Evolutionary conservation across 805 yeast genomes (phyloP).

Genomic region (Cyberlindnera petersonii): DNA sequence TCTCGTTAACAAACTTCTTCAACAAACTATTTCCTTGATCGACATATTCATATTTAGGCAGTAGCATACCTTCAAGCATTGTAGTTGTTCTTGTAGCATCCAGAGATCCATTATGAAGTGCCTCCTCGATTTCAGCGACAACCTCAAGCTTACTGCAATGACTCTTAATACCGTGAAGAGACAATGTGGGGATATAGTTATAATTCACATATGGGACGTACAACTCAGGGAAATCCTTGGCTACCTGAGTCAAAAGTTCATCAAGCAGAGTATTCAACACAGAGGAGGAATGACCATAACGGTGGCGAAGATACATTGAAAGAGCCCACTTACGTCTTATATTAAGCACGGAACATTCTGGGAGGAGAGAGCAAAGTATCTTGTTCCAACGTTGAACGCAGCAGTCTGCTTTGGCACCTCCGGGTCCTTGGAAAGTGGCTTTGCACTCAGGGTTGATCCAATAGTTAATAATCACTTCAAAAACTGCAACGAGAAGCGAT

Average conservation of each 20-base stretch:
- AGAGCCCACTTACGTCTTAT: slow-evolving; percentile 47
- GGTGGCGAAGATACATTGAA: slow-evolving; percentile 41
- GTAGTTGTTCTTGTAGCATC: slow-evolving; percentile 29
- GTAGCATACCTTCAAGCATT: slow-evolving; percentile 44
- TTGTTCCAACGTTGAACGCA: slow-evolving; percentile 48
- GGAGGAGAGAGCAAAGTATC: slow-evolving; percentile 11
- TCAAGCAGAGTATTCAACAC: slow-evolving; percentile 27
- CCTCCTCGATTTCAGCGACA: slow-evolving; percentile 55
- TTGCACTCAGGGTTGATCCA: slow-evolving; percentile 33
- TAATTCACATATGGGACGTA: slow-evolving; percentile 53
- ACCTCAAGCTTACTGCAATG: slow-evolving; percentile 73
- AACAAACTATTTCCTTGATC: slow-evolving; percentile 46
- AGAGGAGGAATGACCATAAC: slow-evolving; percentile 33
- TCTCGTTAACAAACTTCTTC: slow-evolving; percentile 51
- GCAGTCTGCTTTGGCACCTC: slow-evolving; percentile 1
- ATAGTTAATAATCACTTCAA: slow-evolving; percentile 44
- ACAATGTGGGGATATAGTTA: slow-evolving; percentile 54
- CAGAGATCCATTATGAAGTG: slow-evolving; percentile 16
- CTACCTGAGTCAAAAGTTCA: slow-evolving; percentile 21
- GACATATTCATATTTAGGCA: slow-evolving; percentile 17
- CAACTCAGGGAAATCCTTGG: slow-evolving; percentile 8
- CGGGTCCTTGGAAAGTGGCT: slow-evolving; percentile 5
- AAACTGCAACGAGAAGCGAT: slow-evolving; percentile 30
- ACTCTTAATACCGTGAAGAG: slow-evolving; percentile 43
- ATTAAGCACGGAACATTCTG: slow-evolving; percentile 8